Evolutionary conservation across 1,139 yeast species (phyloP).

Genomic region (Yamadazyma friedrichii): DNA sequence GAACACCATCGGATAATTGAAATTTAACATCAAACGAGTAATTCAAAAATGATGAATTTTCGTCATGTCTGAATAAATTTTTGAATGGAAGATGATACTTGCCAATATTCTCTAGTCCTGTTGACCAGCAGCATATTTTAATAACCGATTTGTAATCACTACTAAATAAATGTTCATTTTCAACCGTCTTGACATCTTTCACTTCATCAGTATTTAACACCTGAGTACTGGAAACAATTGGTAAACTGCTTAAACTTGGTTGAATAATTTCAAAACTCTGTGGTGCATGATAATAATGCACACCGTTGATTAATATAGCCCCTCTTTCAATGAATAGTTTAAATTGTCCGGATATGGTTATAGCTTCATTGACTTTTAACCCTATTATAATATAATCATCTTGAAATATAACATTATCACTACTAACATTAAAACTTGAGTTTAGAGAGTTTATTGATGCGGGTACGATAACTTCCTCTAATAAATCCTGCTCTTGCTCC

Average conservation of each 20-base stretch:
- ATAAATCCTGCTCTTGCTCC: not conserved
- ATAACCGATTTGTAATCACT: conserved; percentile 45
- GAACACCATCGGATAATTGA: conserved; percentile 20
- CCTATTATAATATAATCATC: conserved; percentile 38
- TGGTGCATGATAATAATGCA: conserved; percentile 40
- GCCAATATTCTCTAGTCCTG: conserved; percentile 51
- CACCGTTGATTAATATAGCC: conserved; percentile 53
- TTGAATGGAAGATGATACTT: conserved; percentile 50
- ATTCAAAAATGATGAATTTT: conserved; percentile 16
- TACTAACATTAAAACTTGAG: conserved; percentile 20
- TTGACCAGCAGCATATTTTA: conserved; percentile 29
- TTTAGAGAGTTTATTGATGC: conserved; percentile 21
- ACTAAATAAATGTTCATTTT: conserved; percentile 33
- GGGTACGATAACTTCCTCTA: not conserved
- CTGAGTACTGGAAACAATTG: conserved; percentile 52
- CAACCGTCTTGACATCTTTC: conserved; percentile 20
- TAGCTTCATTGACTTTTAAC: conserved; percentile 42
- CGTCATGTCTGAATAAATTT: conserved; percentile 30
- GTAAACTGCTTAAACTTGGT: conserved; percentile 53
- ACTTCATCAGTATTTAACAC: conserved; percentile 32
- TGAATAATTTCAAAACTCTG: conserved; percentile 40
- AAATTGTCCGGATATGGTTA: conserved; percentile 62
- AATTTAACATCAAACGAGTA: conserved; percentile 40
- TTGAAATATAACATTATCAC: conserved; percentile 34
- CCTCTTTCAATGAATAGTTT: conserved; percentile 56